Evolutionary conservation across 208 protist genomes (phyloP).

Genomic region (Naegleria fowleri): DNA sequence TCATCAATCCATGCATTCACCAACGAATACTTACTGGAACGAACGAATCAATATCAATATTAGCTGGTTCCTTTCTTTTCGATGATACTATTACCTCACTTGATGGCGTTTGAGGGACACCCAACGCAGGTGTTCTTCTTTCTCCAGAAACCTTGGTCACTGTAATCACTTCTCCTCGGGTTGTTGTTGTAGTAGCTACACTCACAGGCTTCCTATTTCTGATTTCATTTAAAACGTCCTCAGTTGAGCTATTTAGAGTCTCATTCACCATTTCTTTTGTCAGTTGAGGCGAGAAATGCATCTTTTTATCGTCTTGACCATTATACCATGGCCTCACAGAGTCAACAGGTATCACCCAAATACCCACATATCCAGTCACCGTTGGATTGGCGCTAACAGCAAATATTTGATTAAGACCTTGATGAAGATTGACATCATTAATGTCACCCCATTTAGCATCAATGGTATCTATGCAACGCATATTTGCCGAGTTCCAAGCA

Average conservation of each 20-base stretch:
- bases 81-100: not conserved
- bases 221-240: not conserved
- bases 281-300: not conserved
- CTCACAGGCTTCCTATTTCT: not conserved
- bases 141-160: not conserved
- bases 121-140: not conserved
- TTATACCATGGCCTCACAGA: not conserved
- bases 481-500: not conserved
- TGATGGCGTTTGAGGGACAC: not conserved
- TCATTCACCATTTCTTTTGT: not conserved
- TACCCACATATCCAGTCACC: not conserved
- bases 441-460: not conserved
- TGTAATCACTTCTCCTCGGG: not conserved
- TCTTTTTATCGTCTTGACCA: not conserved
- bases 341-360: not conserved
- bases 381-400: not conserved
- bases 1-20: not conserved
- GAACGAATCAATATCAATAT: not conserved
- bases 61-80: not conserved
- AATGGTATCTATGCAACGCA: not conserved
- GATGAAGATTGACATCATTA: not conserved
- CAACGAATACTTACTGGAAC: not conserved
- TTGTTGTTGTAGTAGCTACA: not conserved
- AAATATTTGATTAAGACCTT: not conserved
- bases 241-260: not conserved